Percentiles rank a stretch among this genome's conserved stretches.
Conservation (phyloP, 2,329 filamentous ascomycete genomes). For the Apiospora hydei region DNA sequence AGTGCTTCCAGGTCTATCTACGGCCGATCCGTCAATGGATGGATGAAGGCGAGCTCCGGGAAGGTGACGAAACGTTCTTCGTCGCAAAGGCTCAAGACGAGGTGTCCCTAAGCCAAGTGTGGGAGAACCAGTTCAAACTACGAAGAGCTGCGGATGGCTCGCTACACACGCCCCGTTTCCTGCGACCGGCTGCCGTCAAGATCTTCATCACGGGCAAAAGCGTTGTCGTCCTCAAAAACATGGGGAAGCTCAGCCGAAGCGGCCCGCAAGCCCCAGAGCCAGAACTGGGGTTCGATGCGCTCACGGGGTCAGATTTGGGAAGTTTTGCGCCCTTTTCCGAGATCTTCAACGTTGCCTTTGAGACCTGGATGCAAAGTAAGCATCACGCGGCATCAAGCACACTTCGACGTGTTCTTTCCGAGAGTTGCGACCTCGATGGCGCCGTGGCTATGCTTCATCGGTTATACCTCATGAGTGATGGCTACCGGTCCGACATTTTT, state of each 20-base stretch:
- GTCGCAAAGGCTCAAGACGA: conserved; percentile 65
- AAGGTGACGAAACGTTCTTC: conserved; percentile 77
- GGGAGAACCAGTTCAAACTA: conserved; percentile 78
- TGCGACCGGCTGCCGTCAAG: conserved; percentile 71
- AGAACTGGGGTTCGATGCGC: conserved; percentile 62
- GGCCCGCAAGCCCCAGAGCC: conserved; percentile 48
- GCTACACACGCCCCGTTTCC: conserved; percentile 76
- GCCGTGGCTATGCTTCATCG: conserved; percentile 72
- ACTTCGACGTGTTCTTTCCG: conserved; percentile 71
- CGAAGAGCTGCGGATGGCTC: conserved; percentile 64
- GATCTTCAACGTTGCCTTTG: conserved; percentile 74
- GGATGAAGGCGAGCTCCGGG: conserved; percentile 74
- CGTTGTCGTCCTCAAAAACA: conserved; percentile 79
- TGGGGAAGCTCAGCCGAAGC: conserved; percentile 61
- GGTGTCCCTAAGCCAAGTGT: conserved; percentile 70
- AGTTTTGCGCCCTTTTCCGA: conserved; percentile 74
- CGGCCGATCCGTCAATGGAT: conserved; percentile 85
- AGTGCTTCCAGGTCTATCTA: conserved; percentile 83
- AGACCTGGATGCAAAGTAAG: conserved; percentile 78
- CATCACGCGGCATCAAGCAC: conserved; percentile 73
- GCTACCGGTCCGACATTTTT: conserved; percentile 70
- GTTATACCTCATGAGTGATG: conserved; percentile 81
- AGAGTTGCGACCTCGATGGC: conserved; percentile 70
- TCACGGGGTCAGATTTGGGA: conserved; percentile 55
- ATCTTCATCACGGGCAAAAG: conserved; percentile 92